A percentile compares a stretch with the other conserved stretches of the same genome.
phyloP scores from a whole-genome alignment of 2,329 filamentous ascomycete species.

The Trichoderma harzianum region DNA sequence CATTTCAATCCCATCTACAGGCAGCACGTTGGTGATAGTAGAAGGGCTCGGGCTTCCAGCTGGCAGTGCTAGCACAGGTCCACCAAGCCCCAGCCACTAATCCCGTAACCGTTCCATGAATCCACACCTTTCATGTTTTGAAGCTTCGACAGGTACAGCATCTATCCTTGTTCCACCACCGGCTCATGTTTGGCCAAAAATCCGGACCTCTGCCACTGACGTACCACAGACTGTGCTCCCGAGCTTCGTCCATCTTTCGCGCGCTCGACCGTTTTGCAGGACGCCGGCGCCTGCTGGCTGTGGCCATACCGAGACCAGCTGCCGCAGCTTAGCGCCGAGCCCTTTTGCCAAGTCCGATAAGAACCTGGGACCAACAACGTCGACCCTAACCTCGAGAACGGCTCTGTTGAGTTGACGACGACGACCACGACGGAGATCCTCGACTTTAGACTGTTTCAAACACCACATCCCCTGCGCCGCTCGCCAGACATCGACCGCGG shows the following conservation, averaged over 20 bases:
- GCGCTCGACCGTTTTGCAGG: not conserved
- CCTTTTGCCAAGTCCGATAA: not conserved
- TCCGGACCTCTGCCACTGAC: not conserved
- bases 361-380: not conserved
- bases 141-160: not conserved
- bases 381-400: not conserved
- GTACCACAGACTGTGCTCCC: not conserved
- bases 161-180: slow-evolving; percentile 5
- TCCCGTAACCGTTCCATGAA: not conserved
- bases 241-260: not conserved
- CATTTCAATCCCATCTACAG: too few relatives aligned
- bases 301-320: not conserved
- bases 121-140: slow-evolving; percentile 1
- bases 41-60: not conserved
- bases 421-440: not conserved
- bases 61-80: not conserved
- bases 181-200: not conserved
- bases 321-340: not conserved
- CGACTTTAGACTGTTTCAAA: not conserved
- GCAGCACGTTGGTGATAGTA: too few relatives aligned
- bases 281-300: not conserved
- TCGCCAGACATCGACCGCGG: not conserved
- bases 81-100: slow-evolving; percentile 5
- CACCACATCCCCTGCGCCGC: not conserved
- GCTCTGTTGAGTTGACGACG: not conserved